Base-by-base conservation (phyloP, 2,329 filamentous ascomycete species). In the Chaetomium globosum region DNA sequence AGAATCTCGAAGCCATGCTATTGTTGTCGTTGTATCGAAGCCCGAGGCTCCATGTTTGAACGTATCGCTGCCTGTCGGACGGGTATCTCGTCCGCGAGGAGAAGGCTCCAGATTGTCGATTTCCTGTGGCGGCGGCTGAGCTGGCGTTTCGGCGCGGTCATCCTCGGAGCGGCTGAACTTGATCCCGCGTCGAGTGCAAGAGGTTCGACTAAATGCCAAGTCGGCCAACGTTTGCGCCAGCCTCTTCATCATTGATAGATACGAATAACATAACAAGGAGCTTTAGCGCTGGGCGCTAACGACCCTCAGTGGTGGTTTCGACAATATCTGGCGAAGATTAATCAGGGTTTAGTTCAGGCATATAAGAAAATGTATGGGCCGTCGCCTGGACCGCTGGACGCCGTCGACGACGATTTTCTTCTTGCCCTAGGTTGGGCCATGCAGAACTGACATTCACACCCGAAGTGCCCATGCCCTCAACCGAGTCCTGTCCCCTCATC, bases 151-250 rank as follows among this genome's bases (percentile, higher is more conserved):
- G 28, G 52, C 10, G 26, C 49, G n/a, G 26, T 55, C 52, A 31
- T 33, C 28, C 28, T 31, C 52, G 52, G 52, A 55, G n/a, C 30
- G 52, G 52, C 52, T 55, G 16, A 31, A 55, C 23, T 46, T 46
- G 54, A 39, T 39, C 21, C 31, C 31, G 33, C 39, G 4, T 16
- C 12, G 36, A 26, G 36, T 43, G 7, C 36, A 13, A 43, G 36
- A 43, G 36, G 36, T 43, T 16, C 12, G 36, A 43, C 36, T 43
- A 8, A 43, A 43, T 43, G 12, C 36, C 36, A 12, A 43, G 36
- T 43, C 5, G 36, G 36, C 36, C 36, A 43, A 43, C 36, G 36
- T 43, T 16, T 12, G 36, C 12, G 36, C 12, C 12, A 43, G 36
- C 36, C 36, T 43, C 16, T 43, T 43, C 36, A 43, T 43, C 36